A percentile compares a stretch with the other conserved stretches of the same genome.
These are phyloP conservation scores for Monosporascus sp. DNA, from an alignment of 2,329 filamentous ascomycete species.

Conservation along the genomic window DNA sequence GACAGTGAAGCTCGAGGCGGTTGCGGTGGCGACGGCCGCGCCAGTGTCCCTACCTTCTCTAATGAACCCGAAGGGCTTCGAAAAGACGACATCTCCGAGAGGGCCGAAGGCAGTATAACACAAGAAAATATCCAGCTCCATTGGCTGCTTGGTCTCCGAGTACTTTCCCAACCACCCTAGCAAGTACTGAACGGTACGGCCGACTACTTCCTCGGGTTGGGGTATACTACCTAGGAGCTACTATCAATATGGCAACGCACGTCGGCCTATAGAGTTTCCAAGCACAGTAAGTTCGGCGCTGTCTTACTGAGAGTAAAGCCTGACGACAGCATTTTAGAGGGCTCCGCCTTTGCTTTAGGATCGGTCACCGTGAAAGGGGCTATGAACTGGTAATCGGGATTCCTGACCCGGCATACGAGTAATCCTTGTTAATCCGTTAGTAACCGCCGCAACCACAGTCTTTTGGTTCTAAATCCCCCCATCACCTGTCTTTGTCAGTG, in stretches of 20 bases:
- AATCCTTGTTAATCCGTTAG: conserved; percentile 7
- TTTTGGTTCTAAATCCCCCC: no score
- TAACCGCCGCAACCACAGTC: not conserved
- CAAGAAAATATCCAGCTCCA: conserved; percentile 17
- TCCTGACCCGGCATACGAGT: conserved; percentile 29
- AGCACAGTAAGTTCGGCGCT: no score
- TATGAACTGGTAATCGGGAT: conserved; percentile 34
- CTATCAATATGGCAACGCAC: not conserved
- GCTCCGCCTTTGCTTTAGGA: conserved; percentile 28
- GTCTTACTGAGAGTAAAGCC: conserved; percentile 16
- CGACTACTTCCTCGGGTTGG: conserved; percentile 13
- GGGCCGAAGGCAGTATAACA: conserved; percentile 26
- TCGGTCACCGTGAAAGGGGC: conserved; percentile 34
- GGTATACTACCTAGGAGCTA: conserved; percentile 16
- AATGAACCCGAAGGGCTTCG: conserved; percentile 24
- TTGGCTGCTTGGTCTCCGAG: conserved; percentile 5
- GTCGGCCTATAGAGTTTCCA: not conserved
- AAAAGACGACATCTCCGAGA: conserved; percentile 27
- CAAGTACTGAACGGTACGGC: conserved; percentile 9
- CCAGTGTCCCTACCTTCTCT: conserved; percentile 21
- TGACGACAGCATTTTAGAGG: conserved; percentile 26
- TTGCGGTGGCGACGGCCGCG: conserved; percentile 12
- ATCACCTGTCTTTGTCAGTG: conserved; percentile 25
- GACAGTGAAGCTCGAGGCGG: conserved; percentile 1
- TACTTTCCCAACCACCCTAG: conserved; percentile 14